Conservation (phyloP, 1,139 yeast species). For the Spencermartinsiella ligniputridi region DNA sequence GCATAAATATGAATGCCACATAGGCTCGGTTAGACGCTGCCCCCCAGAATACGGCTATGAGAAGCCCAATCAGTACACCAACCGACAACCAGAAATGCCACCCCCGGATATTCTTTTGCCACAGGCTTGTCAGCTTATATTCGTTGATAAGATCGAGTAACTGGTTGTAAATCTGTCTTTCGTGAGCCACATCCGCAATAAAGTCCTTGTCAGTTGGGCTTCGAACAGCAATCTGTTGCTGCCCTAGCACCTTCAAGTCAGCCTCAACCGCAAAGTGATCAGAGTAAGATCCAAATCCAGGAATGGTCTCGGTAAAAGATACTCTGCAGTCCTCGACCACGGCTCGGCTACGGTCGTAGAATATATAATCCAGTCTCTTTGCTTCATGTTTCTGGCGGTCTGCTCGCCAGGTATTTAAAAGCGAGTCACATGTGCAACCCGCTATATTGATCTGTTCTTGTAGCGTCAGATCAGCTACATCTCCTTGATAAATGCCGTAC, state of each 20-base stretch:
- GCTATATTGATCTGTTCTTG: conserved; percentile 64
- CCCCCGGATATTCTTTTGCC: conserved; percentile 63
- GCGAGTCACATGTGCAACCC: conserved; percentile 88
- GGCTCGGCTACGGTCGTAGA: conserved; percentile 57
- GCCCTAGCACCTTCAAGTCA: conserved; percentile 27
- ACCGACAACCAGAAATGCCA: conserved; percentile 60
- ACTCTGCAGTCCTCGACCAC: conserved; percentile 59
- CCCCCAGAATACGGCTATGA: conserved; percentile 59
- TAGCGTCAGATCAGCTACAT: conserved; percentile 48
- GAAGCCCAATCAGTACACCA: conserved; percentile 45
- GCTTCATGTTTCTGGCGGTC: conserved; percentile 64
- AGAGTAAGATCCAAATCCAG: conserved; percentile 65
- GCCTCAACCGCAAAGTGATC: conserved; percentile 91
- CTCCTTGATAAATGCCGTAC: conserved; percentile 44
- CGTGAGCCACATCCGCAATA: not conserved
- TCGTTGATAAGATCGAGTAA: conserved; percentile 50
- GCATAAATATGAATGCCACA: conserved; percentile 57
- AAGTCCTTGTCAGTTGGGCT: conserved; percentile 6
- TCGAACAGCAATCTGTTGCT: not conserved
- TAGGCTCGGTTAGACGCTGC: conserved; percentile 43
- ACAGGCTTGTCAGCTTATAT: conserved; percentile 52
- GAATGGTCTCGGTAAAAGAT: conserved; percentile 63
- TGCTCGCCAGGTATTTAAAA: conserved; percentile 81
- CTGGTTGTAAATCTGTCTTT: conserved; percentile 45
- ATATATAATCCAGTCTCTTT: conserved; percentile 84